These are phyloP conservation scores for Neurospora tetrasperma DNA, from an alignment of 495 filamentous ascomycete species.

Conservation along the genomic window DNA sequence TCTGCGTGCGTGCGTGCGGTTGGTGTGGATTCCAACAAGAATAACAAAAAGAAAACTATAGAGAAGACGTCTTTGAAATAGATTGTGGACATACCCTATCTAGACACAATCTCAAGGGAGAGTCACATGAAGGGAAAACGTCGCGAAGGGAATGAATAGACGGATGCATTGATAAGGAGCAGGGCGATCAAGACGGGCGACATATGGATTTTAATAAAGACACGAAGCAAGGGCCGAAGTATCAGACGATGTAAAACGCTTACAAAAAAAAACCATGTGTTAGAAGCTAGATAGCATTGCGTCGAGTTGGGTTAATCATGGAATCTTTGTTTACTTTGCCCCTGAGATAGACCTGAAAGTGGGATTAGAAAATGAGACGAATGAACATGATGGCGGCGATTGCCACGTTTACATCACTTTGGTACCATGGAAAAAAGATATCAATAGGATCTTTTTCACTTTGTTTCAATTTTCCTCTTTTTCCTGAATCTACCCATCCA, in stretches of 20 bases:
- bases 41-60: neutral
- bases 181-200: too few relatives aligned
- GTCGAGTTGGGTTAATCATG: neutral
- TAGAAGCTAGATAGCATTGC: neutral
- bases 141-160: neutral
- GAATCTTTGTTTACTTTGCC: neutral
- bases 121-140: neutral
- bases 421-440: too few relatives aligned
- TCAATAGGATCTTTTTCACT: neutral
- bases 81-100: neutral
- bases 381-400: neutral
- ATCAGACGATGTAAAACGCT: neutral
- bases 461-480: neutral
- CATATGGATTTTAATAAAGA: too few relatives aligned
- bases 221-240: too few relatives aligned
- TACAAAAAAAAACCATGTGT: neutral
- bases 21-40: neutral
- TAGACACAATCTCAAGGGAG: neutral
- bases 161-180: neutral
- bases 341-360: neutral
- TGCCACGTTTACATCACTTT: neutral
- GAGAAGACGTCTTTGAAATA: neutral
- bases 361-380: neutral
- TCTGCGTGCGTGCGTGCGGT: neutral
- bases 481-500: neutral